Base-by-base conservation (phyloP, 495 filamentous ascomycete species). In the Durotheca rogersii region DNA sequence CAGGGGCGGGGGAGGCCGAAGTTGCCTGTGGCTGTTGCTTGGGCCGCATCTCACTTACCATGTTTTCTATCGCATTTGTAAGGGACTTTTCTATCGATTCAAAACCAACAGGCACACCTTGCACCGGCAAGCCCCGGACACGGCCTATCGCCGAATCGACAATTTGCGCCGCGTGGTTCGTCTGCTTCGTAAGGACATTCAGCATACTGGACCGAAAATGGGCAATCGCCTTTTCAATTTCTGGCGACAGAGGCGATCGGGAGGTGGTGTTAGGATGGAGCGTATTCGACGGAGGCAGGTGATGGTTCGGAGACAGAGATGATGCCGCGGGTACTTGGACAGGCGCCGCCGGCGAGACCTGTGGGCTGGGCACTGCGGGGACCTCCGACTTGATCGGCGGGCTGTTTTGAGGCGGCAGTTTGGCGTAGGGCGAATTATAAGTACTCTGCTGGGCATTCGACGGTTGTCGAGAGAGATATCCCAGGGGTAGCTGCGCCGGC, bases 401-500 rank as follows among this genome's bases (percentile, higher is more conserved):
- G 29, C 41, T 63, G 23, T 51, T 16, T 15, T 61, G 58, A 9
- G 66, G 61, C 5, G 71, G 61, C 17, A 64, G 64, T 36, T 71
- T 62, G 29, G 67, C 61, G 43, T 77, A 74, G 6, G 74, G 72
- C 5, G 74, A 74, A 30, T 66, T 69, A 43, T 75, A 75, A 2
- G 70, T 61, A 21, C 66, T 62, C 36, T 64, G 51, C 41, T 69
- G 68, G 18, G 60, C n/a, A 17, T 53, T 66, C 16, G 56, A 68
- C 16, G 64, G 40, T 20, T 63, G 69, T 11, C 67, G 64, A 15
- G 65, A 51, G 11, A 64, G 43, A 45, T 71, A 69, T 29, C 59
- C 66, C 21, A 44, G 35, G 16, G 69, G 58, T 15, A 68, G 36
- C 30, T 71, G 70, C 16, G 65, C 59, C 6, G 67, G 64, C 6